Percentiles rank a stretch among this genome's conserved stretches.
phyloP scores from a whole-genome alignment of 352 stramenopile species.

The Globisporangium yorkense region DNA sequence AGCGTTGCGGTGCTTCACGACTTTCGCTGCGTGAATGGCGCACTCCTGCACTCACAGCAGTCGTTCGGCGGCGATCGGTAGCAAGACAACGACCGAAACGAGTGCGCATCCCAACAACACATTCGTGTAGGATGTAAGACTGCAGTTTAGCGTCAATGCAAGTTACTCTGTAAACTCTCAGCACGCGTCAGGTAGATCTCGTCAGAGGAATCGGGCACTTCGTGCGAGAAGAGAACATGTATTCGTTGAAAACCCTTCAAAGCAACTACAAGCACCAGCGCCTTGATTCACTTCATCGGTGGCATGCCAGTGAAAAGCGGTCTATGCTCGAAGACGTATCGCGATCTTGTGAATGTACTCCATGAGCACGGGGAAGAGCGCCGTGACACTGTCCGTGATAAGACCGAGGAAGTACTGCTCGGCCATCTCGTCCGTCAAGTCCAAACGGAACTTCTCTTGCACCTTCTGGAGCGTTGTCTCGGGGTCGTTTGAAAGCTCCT shows the following conservation, averaged over 20 bases:
- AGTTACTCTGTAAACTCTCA: too few species aligned
- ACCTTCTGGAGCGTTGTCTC: constrained; percentile 85
- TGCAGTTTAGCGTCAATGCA: too few species aligned
- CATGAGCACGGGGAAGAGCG: constrained; percentile 85
- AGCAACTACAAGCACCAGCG: neutral
- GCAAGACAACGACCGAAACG: neutral
- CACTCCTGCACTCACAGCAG: constrained; percentile 33
- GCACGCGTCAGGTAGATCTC: too few species aligned
- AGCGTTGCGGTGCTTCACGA: constrained; percentile 36
- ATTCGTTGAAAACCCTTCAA: too few species aligned
- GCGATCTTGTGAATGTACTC: constrained; percentile 87
- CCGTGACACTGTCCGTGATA: constrained; percentile 94
- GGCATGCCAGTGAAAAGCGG: neutral
- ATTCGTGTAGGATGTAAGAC: too few species aligned
- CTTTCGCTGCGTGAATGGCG: constrained; percentile 40
- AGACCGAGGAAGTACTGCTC: constrained; percentile 96
- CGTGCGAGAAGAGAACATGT: too few species aligned
- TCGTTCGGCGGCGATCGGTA: constrained; percentile 9
- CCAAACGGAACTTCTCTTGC: constrained; percentile 95
- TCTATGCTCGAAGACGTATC: constrained; percentile 48
- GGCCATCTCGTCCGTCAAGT: constrained; percentile 96
- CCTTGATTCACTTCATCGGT: neutral
- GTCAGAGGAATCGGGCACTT: too few species aligned
- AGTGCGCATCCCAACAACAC: neutral
- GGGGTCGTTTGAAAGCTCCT: constrained; percentile 85